Conservation (phyloP, 805 yeast genomes). For the Soucietia sequanensis region DNA sequence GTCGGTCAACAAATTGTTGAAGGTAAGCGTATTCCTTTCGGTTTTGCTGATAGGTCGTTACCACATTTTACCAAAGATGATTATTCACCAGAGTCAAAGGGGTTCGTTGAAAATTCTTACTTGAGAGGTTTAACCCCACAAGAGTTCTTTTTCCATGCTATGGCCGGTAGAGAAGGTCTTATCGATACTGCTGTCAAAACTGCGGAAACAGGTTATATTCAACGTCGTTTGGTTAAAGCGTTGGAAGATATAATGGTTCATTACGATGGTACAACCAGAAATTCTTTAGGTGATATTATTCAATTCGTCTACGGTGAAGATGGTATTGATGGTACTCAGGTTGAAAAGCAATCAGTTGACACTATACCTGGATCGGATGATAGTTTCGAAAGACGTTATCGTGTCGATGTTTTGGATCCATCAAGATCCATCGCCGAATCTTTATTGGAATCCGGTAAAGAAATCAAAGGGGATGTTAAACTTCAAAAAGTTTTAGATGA, state of each 20-base stretch:
- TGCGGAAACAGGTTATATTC: conserved; percentile 98
- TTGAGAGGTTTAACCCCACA: conserved; percentile 97
- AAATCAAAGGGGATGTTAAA: conserved; percentile 84
- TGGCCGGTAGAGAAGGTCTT: conserved; percentile 99
- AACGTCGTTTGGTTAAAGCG: conserved; percentile 96
- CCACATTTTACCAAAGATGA: conserved; percentile 99
- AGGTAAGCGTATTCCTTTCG: conserved; percentile 98
- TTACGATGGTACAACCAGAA: conserved; percentile 97
- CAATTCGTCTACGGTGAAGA: conserved; percentile 99
- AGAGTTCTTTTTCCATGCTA: conserved; percentile 98
- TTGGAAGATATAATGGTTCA: conserved; percentile 97
- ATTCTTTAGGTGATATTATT: conserved; percentile 93
- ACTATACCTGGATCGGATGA: conserved; percentile 91
- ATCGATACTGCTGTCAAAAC: conserved; percentile 99
- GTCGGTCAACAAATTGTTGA: conserved; percentile 99
- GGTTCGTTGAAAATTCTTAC: conserved; percentile 96
- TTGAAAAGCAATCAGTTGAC: conserved; percentile 93
- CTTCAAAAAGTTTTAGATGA: conserved; percentile 77
- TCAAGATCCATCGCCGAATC: conserved; percentile 63
- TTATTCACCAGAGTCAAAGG: conserved; percentile 97
- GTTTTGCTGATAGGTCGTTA: conserved; percentile 91
- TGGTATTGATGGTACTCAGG: conserved; percentile 97
- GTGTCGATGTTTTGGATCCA: conserved; percentile 79
- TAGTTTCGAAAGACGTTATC: conserved; percentile 78
- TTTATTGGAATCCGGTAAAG: conserved; percentile 83